phyloP scores from a whole-genome alignment of 2,329 filamentous ascomycete species.

The Penicillium sp. region DNA sequence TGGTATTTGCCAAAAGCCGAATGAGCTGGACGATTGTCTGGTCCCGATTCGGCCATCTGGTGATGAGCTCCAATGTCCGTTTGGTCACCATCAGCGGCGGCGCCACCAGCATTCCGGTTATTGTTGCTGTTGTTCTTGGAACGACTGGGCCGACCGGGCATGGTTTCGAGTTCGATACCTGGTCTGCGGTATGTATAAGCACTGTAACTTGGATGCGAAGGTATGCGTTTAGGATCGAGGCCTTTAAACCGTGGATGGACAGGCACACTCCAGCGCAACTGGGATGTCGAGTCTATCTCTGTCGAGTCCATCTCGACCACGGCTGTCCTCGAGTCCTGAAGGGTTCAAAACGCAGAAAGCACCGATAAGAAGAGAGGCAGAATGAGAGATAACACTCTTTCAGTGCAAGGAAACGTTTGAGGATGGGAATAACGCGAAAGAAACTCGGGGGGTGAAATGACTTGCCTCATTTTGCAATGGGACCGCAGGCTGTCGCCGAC shows the following conservation, averaged over 20 bases:
- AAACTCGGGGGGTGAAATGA: background rate
- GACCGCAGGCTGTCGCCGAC: background rate
- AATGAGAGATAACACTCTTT: background rate
- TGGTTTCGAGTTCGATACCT: background rate
- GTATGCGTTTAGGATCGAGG: too few relatives aligned
- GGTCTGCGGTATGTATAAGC: background rate
- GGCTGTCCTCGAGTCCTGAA: background rate
- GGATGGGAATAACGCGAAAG: background rate
- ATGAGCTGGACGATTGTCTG: slow-evolving; percentile 16
- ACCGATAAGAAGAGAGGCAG: background rate
- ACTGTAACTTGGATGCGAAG: background rate
- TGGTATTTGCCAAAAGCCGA: slow-evolving; percentile 42
- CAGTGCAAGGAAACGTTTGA: background rate
- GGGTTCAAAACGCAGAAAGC: background rate
- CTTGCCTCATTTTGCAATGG: background rate
- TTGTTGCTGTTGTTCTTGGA: background rate
- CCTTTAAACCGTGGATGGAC: background rate
- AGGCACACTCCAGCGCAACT: background rate
- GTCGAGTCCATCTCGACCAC: background rate
- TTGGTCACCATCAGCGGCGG: background rate
- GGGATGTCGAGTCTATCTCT: background rate
- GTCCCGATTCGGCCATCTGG: background rate
- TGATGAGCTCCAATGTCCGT: background rate
- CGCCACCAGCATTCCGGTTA: too few relatives aligned
- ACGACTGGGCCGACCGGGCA: background rate